These are phyloP conservation scores for Cokeromyces recurvatus DNA, from an alignment of 371 early-diverging fungal species.

Conservation along the genomic window DNA sequence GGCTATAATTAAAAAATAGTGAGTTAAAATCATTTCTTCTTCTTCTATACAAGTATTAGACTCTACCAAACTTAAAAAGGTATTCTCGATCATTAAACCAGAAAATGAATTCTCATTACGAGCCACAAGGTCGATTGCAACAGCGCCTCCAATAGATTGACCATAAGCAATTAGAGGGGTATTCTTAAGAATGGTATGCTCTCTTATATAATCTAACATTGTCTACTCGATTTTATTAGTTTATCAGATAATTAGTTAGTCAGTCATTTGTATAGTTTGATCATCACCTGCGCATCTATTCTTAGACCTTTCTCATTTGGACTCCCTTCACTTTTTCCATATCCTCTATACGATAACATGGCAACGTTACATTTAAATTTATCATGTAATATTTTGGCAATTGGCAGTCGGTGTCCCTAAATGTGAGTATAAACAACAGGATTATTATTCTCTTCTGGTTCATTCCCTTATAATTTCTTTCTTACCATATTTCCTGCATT, in stretches of 20 bases:
- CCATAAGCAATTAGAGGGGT: constrained; percentile 86
- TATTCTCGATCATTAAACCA: constrained; percentile 92
- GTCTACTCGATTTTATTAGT: constrained; percentile 59
- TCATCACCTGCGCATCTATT: constrained; percentile 87
- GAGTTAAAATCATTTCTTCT: background rate
- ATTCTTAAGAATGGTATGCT: constrained; percentile 65
- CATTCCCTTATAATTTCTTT: background rate
- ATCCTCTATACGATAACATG: constrained; percentile 95
- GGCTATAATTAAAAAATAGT: no score
- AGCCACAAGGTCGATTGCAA: constrained; percentile 83
- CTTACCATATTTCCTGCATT: constrained; percentile 94
- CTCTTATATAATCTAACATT: constrained; percentile 74
- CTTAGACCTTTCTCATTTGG: constrained; percentile 84
- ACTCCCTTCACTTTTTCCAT: constrained; percentile 85
- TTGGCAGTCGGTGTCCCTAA: constrained; percentile 87
- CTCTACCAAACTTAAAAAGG: constrained; percentile 82
- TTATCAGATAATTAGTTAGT: background rate
- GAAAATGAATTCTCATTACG: constrained; percentile 72
- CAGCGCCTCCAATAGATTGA: constrained; percentile 97
- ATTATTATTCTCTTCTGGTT: no score
- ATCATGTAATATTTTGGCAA: constrained; percentile 69
- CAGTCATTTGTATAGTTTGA: no score
- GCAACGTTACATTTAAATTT: constrained; percentile 76
- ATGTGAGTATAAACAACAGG: background rate
- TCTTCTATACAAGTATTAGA: background rate